A percentile compares a stretch with the other conserved stretches of the same genome.
These are phyloP conservation scores for Ilyonectria destructans DNA, from an alignment of 2,329 filamentous ascomycete species.

Conservation along the genomic window DNA sequence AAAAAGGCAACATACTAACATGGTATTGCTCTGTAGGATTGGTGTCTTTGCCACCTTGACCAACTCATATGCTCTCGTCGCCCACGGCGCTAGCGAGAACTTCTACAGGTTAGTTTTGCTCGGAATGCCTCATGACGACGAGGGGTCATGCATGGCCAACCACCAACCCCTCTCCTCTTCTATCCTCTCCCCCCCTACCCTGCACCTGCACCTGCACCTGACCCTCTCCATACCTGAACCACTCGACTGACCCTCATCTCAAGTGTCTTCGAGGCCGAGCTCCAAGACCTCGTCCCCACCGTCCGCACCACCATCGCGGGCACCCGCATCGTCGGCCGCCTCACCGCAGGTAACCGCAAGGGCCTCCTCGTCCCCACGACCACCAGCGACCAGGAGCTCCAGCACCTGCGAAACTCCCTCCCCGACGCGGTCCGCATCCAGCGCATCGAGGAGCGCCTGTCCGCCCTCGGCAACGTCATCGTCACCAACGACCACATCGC, in stretches of 20 bases:
- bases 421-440: slow-evolving; percentile 95
- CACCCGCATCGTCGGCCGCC: slow-evolving; percentile 93
- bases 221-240: slow-evolving; percentile 21
- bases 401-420: slow-evolving; percentile 95
- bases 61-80: slow-evolving; percentile 96
- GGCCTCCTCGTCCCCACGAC: slow-evolving; percentile 96
- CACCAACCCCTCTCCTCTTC: background rate
- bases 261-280: slow-evolving; percentile 96
- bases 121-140: background rate
- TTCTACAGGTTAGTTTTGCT: slow-evolving; percentile 83
- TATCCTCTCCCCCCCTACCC: background rate
- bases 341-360: slow-evolving; percentile 97
- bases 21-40: slow-evolving; percentile 72
- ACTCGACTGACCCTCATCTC: slow-evolving; percentile 12
- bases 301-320: slow-evolving; percentile 97
- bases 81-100: slow-evolving; percentile 96
- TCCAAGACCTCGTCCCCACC: slow-evolving; percentile 97
- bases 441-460: slow-evolving; percentile 96
- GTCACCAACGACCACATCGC: slow-evolving; percentile 97
- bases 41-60: slow-evolving; percentile 98
- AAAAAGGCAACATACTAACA: slow-evolving; percentile 32
- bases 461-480: slow-evolving; percentile 96
- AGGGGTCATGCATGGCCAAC: background rate
- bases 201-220: too few relatives aligned
- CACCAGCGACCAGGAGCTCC: slow-evolving; percentile 97